Percentiles rank a stretch among this genome's conserved stretches.
Evolutionary conservation across 73 alveolate species (phyloP).

Genomic region (Stentor coeruleus): DNA sequence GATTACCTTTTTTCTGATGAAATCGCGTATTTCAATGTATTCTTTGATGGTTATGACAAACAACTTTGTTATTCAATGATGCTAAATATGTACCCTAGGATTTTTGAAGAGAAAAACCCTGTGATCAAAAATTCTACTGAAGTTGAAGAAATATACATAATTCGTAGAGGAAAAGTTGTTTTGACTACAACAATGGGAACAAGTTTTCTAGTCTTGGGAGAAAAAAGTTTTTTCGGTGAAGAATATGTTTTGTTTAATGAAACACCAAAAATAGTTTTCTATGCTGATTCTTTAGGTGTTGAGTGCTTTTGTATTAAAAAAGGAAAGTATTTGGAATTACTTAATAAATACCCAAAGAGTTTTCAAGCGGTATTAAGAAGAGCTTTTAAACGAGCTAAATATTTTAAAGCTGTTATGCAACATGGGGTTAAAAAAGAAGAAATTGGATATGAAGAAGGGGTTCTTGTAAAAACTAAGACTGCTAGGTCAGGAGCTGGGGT

Average conservation of each 20-base stretch:
- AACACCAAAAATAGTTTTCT: neutral
- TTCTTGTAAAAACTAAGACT: neutral
- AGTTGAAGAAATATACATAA: neutral
- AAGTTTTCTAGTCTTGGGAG: neutral
- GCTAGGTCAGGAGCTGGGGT: neutral
- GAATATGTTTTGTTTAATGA: neutral
- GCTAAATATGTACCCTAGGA: conserved; percentile 8
- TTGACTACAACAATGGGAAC: neutral
- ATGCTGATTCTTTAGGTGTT: neutral
- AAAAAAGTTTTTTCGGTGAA: neutral
- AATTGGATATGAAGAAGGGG: neutral
- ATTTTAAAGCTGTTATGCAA: conserved; percentile 7
- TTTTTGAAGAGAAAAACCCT: neutral
- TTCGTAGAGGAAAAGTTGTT: neutral
- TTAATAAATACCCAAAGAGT: neutral
- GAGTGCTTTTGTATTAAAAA: neutral
- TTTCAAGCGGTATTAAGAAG: neutral
- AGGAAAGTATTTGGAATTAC: neutral
- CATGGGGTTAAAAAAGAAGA: neutral
- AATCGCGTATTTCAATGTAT: neutral
- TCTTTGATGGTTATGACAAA: neutral
- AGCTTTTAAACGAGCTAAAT: neutral
- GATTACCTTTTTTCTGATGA: neutral
- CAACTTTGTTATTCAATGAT: neutral
- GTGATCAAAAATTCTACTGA: neutral